Evolutionary conservation across 169 alveolate genomes (phyloP).

Genomic region (Plasmodium yoelii): DNA sequence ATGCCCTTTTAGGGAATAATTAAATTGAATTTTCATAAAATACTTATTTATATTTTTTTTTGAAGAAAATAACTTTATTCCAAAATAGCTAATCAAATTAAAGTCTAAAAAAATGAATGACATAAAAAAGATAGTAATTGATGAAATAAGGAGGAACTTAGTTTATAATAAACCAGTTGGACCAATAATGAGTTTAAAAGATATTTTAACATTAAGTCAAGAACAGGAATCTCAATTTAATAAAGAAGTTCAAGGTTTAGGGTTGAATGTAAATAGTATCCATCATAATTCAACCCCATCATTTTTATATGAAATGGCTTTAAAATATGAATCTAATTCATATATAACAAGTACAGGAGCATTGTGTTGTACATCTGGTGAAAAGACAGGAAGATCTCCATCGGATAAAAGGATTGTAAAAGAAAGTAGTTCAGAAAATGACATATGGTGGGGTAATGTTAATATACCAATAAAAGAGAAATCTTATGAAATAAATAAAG

Average conservation of each 20-base stretch:
- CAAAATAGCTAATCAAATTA: too few species aligned
- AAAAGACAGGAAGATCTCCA: conserved; percentile 94
- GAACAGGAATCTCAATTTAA: conserved; percentile 69
- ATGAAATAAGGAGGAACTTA: conserved; percentile 55
- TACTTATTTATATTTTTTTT: too few species aligned
- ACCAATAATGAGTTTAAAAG: conserved; percentile 73
- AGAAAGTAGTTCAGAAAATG: conserved; percentile 85
- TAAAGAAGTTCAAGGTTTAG: conserved; percentile 69
- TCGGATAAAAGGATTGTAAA: conserved; percentile 93
- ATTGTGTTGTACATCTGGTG: conserved; percentile 87
- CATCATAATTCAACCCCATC: conserved; percentile 81
- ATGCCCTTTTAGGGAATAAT: too few species aligned
- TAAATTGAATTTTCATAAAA: too few species aligned
- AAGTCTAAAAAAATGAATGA: conserved; percentile 45
- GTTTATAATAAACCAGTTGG: conserved; percentile 55
- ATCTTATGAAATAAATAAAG: conserved; percentile 90
- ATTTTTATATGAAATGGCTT: conserved; percentile 86
- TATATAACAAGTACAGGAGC: conserved; percentile 90
- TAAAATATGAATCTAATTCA: conserved; percentile 85
- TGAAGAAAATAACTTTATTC: too few species aligned
- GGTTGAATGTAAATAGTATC: conserved; percentile 78
- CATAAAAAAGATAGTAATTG: conserved; percentile 41
- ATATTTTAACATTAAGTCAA: conserved; percentile 64
- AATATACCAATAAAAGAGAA: conserved; percentile 93
- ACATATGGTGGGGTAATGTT: conserved; percentile 97